These are phyloP conservation scores for Hypoxylon lienhwacheense DNA, from an alignment of 495 filamentous ascomycete genomes.

Conservation along the genomic window DNA sequence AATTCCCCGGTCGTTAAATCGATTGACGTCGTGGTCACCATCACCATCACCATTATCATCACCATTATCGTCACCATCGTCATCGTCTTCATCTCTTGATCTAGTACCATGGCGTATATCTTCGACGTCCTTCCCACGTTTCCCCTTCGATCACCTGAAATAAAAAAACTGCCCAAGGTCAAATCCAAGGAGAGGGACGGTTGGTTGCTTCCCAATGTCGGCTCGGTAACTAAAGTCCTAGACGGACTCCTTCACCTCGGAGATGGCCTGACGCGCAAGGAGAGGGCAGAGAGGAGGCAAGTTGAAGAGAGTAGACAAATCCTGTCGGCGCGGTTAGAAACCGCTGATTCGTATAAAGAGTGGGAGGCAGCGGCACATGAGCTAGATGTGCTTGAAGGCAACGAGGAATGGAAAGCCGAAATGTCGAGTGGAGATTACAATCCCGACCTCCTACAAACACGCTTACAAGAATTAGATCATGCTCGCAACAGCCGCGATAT, in stretches of 20 bases:
- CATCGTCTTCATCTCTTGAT: no score
- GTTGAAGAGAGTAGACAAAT: constrained; percentile 64
- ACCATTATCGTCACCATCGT: no score
- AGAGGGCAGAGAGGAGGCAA: constrained; percentile 53
- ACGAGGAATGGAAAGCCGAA: constrained; percentile 77
- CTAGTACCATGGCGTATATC: constrained; percentile 34
- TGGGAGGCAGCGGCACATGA: constrained; percentile 73
- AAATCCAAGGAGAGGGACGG: constrained; percentile 4
- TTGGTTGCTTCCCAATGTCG: background rate
- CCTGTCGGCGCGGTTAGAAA: constrained; percentile 62
- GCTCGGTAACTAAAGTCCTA: constrained; percentile 22
- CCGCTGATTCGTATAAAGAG: constrained; percentile 62
- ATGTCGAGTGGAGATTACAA: constrained; percentile 63
- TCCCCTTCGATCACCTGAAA: constrained; percentile 24
- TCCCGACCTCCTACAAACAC: constrained; percentile 63
- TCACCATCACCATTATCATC: no score
- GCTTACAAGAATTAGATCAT: constrained; percentile 72
- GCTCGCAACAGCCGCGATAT: constrained; percentile 76
- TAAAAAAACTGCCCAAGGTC: background rate
- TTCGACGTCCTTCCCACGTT: constrained; percentile 20
- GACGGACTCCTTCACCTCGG: constrained; percentile 33
- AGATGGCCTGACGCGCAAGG: constrained; percentile 59
- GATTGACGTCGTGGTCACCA: no score
- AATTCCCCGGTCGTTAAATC: no score
- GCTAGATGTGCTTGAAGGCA: constrained; percentile 77